Evolutionary conservation across 257 asterid genomes (phyloP).

Genomic region (Fraxinus pennsylvanica): DNA sequence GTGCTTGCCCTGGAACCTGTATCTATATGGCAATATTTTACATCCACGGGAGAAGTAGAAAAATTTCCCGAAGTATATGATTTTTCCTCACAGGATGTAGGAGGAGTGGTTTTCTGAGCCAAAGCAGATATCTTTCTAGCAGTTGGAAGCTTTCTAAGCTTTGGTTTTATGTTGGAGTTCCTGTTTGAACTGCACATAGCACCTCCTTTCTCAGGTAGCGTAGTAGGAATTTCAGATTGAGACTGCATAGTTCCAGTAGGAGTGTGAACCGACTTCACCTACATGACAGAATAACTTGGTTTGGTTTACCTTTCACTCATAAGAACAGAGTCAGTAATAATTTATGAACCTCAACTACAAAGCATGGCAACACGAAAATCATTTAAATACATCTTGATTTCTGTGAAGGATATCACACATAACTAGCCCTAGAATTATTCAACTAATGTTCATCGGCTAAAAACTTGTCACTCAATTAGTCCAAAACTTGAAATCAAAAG

Average conservation of each 20-base stretch:
- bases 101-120: conserved; percentile 32
- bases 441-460: neutral
- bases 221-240: conserved; percentile 35
- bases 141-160: conserved; percentile 47
- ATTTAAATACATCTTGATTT: neutral
- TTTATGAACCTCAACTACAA: neutral
- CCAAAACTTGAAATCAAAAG: conserved; percentile 5
- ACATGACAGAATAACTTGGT: conserved; percentile 30
- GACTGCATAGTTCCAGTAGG: conserved; percentile 55
- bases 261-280: conserved; percentile 59
- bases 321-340: neutral
- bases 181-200: conserved; percentile 43
- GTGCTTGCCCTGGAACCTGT: no score
- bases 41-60: conserved; percentile 20
- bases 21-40: conserved; percentile 16
- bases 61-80: conserved; percentile 23
- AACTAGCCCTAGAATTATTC: neutral
- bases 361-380: neutral
- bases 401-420: neutral
- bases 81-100: conserved; percentile 32
- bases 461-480: neutral
- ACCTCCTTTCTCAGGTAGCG: conserved; percentile 46
- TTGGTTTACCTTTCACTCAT: neutral
- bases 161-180: conserved; percentile 54
- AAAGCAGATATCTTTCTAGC: conserved; percentile 30